A percentile compares a stretch with the other conserved stretches of the same genome.
These are phyloP conservation scores for Cutaneotrichosporon cutaneum DNA, from an alignment of 1,284 basidiomycete species.

Conservation along the genomic window DNA sequence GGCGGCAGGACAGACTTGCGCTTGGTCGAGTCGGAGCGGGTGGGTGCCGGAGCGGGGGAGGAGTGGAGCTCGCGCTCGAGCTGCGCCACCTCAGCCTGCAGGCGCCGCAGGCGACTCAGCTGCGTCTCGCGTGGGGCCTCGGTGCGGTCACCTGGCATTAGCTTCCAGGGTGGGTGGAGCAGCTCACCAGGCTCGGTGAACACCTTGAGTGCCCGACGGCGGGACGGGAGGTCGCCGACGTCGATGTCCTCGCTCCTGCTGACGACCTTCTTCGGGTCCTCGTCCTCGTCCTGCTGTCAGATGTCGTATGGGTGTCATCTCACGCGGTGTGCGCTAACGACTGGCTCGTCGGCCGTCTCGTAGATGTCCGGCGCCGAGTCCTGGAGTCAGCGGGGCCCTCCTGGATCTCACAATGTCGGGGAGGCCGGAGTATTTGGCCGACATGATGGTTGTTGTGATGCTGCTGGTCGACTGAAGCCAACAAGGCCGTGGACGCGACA, in stretches of 20 bases:
- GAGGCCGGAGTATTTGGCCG: slow-evolving; percentile 75
- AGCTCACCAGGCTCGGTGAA: background rate
- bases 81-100: slow-evolving; percentile 55
- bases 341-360: slow-evolving; percentile 74
- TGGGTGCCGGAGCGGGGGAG: slow-evolving; percentile 1
- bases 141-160: background rate
- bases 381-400: slow-evolving; percentile 53
- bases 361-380: slow-evolving; percentile 89
- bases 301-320: background rate
- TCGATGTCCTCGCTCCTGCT: slow-evolving; percentile 15
- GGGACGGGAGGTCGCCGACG: slow-evolving; percentile 12
- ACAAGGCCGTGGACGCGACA: background rate
- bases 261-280: slow-evolving; percentile 11
- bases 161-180: background rate
- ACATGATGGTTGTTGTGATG: slow-evolving; percentile 24
- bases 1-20: slow-evolving; percentile 31
- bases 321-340: slow-evolving; percentile 5
- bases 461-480: background rate
- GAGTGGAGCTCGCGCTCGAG: slow-evolving; percentile 52
- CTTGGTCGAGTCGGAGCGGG: background rate
- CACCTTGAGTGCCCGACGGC: slow-evolving; percentile 3
- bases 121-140: slow-evolving; percentile 10
- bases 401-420: slow-evolving; percentile 75
- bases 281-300: slow-evolving; percentile 19
- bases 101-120: slow-evolving; percentile 49